Conservation (phyloP, 2,329 filamentous ascomycete genomes). For the Dactylellina haptotyla region DNA sequence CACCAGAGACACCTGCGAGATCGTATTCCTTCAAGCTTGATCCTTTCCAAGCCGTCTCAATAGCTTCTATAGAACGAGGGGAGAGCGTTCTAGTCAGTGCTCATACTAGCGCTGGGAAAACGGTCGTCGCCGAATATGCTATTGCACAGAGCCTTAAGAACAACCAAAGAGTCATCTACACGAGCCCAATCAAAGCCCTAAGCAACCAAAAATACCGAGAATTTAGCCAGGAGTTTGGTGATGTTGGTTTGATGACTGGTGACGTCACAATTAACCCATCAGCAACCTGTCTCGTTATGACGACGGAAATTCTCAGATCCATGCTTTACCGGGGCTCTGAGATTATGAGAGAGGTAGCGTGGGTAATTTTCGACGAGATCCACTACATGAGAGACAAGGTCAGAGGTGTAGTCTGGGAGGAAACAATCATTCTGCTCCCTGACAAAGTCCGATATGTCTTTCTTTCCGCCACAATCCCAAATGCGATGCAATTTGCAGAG, state of each 20-base stretch:
- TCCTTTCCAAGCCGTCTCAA: conserved; percentile 94
- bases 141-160: conserved; percentile 97
- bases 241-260: conserved; percentile 97
- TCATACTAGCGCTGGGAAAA: conserved; percentile 97
- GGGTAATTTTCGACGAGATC: conserved; percentile 98
- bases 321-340: conserved; percentile 98
- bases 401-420: conserved; percentile 97
- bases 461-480: conserved; percentile 96
- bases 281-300: conserved; percentile 98
- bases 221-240: conserved; percentile 93
- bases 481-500: conserved; percentile 98
- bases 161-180: conserved; percentile 98
- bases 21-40: conserved; percentile 90
- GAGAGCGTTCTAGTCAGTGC: conserved; percentile 97
- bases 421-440: conserved; percentile 96
- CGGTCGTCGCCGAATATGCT: conserved; percentile 96
- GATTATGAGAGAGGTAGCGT: conserved; percentile 98
- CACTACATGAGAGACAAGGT: conserved; percentile 97
- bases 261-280: conserved; percentile 99
- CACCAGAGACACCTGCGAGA: conserved; percentile 85
- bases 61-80: conserved; percentile 92
- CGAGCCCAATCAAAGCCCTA: conserved; percentile 96
- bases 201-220: conserved; percentile 99
- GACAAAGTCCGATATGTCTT: conserved; percentile 99
- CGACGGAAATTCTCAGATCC: conserved; percentile 96